Conservation (phyloP, 2,329 filamentous ascomycete species). For the Paecilomyces formosus region DNA sequence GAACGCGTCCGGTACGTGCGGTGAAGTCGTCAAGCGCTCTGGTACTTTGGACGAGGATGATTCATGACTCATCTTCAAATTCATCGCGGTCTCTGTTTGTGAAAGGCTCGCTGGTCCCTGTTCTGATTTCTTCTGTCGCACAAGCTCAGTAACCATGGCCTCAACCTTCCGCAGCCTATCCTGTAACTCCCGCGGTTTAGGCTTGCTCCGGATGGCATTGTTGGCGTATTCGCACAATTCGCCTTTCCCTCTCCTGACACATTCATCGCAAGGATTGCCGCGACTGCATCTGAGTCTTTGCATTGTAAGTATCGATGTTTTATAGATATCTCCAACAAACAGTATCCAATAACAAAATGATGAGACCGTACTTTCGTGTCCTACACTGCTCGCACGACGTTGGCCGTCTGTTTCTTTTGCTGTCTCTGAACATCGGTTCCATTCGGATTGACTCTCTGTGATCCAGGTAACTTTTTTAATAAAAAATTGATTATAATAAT, state of each 20-base stretch:
- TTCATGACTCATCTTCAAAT: neutral
- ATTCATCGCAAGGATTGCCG: constrained; percentile 4
- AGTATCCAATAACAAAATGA: neutral
- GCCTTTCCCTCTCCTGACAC: constrained; percentile 4
- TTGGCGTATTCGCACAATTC: constrained; percentile 4
- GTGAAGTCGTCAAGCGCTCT: neutral
- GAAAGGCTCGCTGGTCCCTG: neutral
- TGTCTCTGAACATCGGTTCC: constrained; percentile 3
- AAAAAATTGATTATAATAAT: too few relatives aligned
- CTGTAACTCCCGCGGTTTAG: neutral
- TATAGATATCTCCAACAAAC: neutral
- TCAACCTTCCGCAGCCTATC: neutral
- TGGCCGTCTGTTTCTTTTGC: constrained; percentile 6
- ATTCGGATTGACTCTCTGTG: neutral
- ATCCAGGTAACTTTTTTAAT: too few relatives aligned
- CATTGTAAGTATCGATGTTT: neutral
- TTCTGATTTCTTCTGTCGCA: neutral
- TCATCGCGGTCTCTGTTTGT: neutral
- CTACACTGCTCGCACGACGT: constrained; percentile 8
- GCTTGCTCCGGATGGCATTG: constrained; percentile 6
- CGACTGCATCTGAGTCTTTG: constrained; percentile 5
- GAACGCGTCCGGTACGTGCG: neutral
- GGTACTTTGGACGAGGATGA: neutral
- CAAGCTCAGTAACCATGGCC: constrained; percentile 5
- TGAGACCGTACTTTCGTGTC: constrained; percentile 3